Percentiles rank a stretch among this genome's conserved stretches.
These are phyloP conservation scores for Lophium mytilinum DNA, from an alignment of 495 filamentous ascomycete genomes.

Conservation along the genomic window DNA sequence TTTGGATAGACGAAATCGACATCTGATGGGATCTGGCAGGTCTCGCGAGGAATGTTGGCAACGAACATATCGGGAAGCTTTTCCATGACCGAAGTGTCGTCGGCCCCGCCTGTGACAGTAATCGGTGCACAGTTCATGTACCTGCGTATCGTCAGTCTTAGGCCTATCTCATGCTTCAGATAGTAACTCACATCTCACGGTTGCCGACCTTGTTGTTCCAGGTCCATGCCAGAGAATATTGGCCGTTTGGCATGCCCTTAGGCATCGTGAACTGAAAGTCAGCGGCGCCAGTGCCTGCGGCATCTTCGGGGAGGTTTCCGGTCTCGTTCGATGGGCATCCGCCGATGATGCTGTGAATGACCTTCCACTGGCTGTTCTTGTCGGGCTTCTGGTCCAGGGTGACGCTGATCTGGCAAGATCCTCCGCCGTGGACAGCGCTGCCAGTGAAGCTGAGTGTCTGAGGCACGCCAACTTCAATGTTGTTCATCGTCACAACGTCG, in stretches of 20 bases:
- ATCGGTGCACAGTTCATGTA: constrained; percentile 91
- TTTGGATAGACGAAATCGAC: constrained; percentile 46
- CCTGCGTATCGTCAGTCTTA: constrained; percentile 37
- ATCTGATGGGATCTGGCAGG: constrained; percentile 44
- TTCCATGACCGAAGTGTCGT: constrained; percentile 39
- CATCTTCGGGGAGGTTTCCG: constrained; percentile 37
- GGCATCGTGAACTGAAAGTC: constrained; percentile 54
- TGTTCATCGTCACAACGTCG: constrained; percentile 38
- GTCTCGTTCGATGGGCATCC: constrained; percentile 56
- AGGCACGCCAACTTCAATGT: constrained; percentile 44
- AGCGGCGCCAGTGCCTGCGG: constrained; percentile 11
- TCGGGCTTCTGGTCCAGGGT: constrained; percentile 61
- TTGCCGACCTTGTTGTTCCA: constrained; percentile 91
- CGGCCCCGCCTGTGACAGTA: constrained; percentile 47
- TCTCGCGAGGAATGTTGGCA: constrained; percentile 55
- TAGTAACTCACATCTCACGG: constrained; percentile 85
- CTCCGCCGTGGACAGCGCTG: constrained; percentile 69
- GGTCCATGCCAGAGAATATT: constrained; percentile 69
- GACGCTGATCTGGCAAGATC: constrained; percentile 77
- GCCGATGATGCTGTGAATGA: constrained; percentile 76
- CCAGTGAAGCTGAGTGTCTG: constrained; percentile 51
- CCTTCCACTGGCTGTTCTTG: constrained; percentile 56
- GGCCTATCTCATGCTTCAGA: constrained; percentile 67
- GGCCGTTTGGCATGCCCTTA: constrained; percentile 46
- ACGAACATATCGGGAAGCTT: constrained; percentile 71